Evolutionary conservation across 768 basidiomycete species (phyloP).

Genomic region (Hypholoma sublateritium): DNA sequence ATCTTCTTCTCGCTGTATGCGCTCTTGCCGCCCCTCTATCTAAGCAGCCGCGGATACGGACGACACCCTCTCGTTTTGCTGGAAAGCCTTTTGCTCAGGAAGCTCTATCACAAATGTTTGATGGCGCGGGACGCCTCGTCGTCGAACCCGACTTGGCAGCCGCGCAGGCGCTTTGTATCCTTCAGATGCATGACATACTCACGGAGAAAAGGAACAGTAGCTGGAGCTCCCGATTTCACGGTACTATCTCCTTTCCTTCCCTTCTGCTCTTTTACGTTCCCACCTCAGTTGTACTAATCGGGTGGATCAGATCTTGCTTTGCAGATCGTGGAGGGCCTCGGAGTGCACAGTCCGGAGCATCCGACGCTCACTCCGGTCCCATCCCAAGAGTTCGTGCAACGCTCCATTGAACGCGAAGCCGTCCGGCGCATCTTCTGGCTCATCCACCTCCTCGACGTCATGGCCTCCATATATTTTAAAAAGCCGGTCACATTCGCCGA

Average conservation of each 20-base stretch:
- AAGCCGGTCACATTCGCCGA: conserved; percentile 41
- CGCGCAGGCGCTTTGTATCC: conserved; percentile 73
- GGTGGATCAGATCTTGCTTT: conserved; percentile 55
- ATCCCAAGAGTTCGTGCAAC: conserved; percentile 57
- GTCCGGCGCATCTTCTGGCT: conserved; percentile 84
- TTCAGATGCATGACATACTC: conserved; percentile 65
- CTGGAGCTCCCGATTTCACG: conserved; percentile 49
- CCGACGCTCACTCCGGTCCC: conserved; percentile 59
- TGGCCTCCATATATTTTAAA: conserved; percentile 46
- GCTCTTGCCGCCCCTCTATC: conserved; percentile 79
- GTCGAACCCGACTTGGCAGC: conserved; percentile 67
- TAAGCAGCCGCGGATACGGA: conserved; percentile 61
- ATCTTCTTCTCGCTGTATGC: conserved; percentile 73
- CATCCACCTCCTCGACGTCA: conserved; percentile 60
- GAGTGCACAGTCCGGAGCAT: conserved; percentile 62
- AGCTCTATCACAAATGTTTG: conserved; percentile 70
- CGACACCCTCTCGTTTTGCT: conserved; percentile 52
- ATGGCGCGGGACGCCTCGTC: conserved; percentile 60
- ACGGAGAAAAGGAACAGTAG: conserved; percentile 38
- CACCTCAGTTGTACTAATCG: conserved; percentile 21
- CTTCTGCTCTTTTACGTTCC: conserved; percentile 8
- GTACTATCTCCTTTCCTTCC: conserved; percentile 30
- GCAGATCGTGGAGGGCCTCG: conserved; percentile 65
- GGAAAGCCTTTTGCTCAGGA: conserved; percentile 59
- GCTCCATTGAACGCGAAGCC: conserved; percentile 72